phyloP scores from a whole-genome alignment of 106 monocot species.

The Dendrobium chrysotoxum region DNA sequence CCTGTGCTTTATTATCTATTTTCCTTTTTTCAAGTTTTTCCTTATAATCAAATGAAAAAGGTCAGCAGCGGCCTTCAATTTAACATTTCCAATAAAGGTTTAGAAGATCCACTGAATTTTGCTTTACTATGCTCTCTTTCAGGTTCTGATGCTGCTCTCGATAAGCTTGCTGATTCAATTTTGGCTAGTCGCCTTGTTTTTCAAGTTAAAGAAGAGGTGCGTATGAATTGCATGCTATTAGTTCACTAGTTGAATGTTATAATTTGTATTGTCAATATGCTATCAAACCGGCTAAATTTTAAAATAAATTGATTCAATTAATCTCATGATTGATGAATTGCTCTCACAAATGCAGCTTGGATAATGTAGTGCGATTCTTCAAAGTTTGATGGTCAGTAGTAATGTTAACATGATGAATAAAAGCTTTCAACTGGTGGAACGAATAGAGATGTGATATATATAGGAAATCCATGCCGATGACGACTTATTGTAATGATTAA shows the following conservation, averaged over 20 bases:
- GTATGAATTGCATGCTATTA: neutral
- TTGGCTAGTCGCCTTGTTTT: slow-evolving; percentile 26
- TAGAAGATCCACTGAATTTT: neutral
- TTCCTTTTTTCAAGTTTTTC: neutral
- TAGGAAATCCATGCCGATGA: too few relatives aligned
- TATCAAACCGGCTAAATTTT: neutral
- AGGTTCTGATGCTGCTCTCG: slow-evolving; percentile 41
- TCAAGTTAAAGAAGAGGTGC: slow-evolving; percentile 34
- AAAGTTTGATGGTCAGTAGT: neutral
- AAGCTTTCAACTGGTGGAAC: neutral
- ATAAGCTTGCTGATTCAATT: slow-evolving; percentile 37
- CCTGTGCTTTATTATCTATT: neutral
- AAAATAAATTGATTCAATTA: neutral
- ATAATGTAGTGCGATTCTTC: neutral
- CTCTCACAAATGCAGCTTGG: too few relatives aligned
- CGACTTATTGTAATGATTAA: too few relatives aligned
- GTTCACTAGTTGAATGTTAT: neutral
- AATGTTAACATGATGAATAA: neutral
- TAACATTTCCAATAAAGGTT: neutral
- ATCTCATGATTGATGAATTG: neutral
- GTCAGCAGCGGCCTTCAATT: neutral
- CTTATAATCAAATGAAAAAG: neutral
- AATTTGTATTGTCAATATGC: neutral
- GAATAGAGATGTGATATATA: neutral
- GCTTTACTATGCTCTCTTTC: slow-evolving; percentile 5